These are phyloP conservation scores for Fusarium nurragi DNA, from an alignment of 2,329 filamentous ascomycete species.

Conservation along the genomic window DNA sequence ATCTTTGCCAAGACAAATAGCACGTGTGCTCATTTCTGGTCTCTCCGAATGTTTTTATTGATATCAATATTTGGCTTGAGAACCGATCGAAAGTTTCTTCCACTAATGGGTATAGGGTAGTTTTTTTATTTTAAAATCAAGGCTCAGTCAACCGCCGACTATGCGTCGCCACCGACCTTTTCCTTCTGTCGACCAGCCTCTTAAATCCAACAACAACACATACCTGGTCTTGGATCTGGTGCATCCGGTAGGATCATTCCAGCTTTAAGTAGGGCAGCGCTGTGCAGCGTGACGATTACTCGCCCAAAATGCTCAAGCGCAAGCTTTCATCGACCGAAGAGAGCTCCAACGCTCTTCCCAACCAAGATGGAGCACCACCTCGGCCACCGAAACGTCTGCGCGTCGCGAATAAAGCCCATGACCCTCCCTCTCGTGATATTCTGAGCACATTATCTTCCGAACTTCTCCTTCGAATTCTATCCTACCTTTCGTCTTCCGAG, in stretches of 20 bases:
- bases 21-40: neutral
- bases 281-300: slow-evolving; percentile 7
- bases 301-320: slow-evolving; percentile 41
- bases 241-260: neutral
- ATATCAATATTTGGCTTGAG: neutral
- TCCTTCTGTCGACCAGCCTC: slow-evolving; percentile 3
- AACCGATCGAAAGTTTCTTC: neutral
- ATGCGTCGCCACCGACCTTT: slow-evolving; percentile 43
- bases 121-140: neutral
- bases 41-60: neutral
- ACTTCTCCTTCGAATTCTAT: slow-evolving; percentile 83
- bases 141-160: slow-evolving; percentile 13
- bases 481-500: slow-evolving; percentile 74
- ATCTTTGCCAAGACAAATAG: neutral
- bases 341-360: neutral
- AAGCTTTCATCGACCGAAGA: slow-evolving; percentile 28
- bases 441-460: slow-evolving; percentile 86
- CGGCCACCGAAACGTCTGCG: slow-evolving; percentile 40
- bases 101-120: slow-evolving; percentile 32
- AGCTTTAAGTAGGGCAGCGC: slow-evolving; percentile 20
- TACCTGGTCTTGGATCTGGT: neutral
- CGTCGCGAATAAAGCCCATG: slow-evolving; percentile 11
- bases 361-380: slow-evolving; percentile 2
- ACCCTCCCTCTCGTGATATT: slow-evolving; percentile 58
- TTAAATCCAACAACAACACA: neutral